Evolutionary conservation across 1,284 basidiomycete genomes (phyloP).

Genomic region (Cystobasidiaceae sp.): DNA sequence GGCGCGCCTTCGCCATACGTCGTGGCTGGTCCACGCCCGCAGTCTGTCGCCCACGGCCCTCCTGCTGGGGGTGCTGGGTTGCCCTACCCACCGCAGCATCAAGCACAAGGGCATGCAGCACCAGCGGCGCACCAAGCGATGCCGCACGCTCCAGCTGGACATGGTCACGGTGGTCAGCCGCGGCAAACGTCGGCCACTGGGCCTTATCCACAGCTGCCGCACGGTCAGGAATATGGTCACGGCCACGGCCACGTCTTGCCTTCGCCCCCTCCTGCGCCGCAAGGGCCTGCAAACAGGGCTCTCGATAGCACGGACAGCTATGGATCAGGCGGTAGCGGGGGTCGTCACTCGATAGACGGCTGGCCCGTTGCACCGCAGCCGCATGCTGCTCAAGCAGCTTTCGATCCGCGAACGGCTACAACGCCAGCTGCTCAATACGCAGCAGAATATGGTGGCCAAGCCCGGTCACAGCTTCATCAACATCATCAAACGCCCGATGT

Average conservation of each 20-base stretch:
- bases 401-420: no score
- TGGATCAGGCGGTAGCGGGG: not conserved
- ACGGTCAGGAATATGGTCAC: not conserved
- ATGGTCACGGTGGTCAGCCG: not conserved
- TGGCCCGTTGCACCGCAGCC: not conserved
- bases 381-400: conserved; percentile 43
- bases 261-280: conserved; percentile 17
- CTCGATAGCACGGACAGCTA: conserved; percentile 5
- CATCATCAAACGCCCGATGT: not conserved
- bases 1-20: not conserved
- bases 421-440: conserved; percentile 24
- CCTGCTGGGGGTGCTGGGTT: not conserved
- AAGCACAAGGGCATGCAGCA: not conserved
- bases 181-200: not conserved
- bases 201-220: not conserved
- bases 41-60: not conserved
- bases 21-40: not conserved
- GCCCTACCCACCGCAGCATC: not conserved
- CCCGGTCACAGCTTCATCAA: not conserved
- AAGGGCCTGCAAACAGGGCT: conserved; percentile 15
- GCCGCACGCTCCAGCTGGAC: not conserved
- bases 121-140: not conserved
- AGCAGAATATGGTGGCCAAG: conserved; percentile 2
- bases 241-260: conserved; percentile 2
- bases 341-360: not conserved